Evolutionary conservation across 257 asterid species (phyloP).

Genomic region (Verbena officinalis): DNA sequence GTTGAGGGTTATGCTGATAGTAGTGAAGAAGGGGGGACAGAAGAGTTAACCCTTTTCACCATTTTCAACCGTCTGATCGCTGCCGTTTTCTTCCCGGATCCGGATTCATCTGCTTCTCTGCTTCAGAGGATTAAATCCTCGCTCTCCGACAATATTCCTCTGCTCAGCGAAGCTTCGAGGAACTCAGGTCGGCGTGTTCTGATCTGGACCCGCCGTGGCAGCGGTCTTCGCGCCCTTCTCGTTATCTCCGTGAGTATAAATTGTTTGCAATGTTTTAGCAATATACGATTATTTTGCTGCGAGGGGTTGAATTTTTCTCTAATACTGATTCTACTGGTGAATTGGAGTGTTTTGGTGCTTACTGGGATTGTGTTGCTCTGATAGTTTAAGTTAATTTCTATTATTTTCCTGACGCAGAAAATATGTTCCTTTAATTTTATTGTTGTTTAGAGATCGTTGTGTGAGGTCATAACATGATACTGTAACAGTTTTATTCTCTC

Average conservation of each 20-base stretch:
- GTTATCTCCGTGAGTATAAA: conserved; percentile 65
- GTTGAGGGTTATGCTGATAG: conserved; percentile 26
- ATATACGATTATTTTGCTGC: neutral
- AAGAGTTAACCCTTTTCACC: conserved; percentile 49
- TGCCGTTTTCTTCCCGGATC: conserved; percentile 53
- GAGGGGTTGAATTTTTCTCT: neutral
- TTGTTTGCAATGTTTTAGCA: neutral
- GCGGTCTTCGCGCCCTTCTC: conserved; percentile 68
- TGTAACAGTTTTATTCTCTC: too few species aligned
- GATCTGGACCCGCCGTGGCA: conserved; percentile 76
- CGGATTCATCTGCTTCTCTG: conserved; percentile 39
- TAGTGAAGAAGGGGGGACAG: conserved; percentile 11
- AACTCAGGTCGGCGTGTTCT: conserved; percentile 55
- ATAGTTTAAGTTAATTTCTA: too few species aligned
- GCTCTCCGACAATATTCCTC: conserved; percentile 56
- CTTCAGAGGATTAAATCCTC: conserved; percentile 52
- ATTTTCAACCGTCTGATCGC: conserved; percentile 54
- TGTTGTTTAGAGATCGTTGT: too few species aligned
- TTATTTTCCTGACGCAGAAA: too few species aligned
- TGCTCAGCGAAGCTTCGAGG: conserved; percentile 61
- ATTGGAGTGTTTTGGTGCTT: neutral
- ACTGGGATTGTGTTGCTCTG: too few species aligned
- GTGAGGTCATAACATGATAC: too few species aligned
- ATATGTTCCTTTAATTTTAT: too few species aligned
- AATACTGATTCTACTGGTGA: neutral